Evolutionary conservation across 1,139 yeast species (phyloP).

Genomic region (Yamadazyma pseudoaaseri): DNA sequence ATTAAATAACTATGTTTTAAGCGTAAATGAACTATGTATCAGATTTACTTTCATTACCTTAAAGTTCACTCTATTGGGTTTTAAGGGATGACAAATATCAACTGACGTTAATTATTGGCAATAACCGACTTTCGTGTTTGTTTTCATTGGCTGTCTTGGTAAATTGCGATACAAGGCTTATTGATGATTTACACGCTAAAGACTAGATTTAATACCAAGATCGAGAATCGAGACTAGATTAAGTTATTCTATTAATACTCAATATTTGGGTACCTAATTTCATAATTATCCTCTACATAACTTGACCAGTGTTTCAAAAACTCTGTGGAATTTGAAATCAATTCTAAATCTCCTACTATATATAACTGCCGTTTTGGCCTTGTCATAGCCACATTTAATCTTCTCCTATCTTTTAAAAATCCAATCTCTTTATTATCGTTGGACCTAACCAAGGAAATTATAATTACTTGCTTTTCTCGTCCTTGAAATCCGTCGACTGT

Average conservation of each 20-base stretch:
- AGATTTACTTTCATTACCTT: too few relatives aligned
- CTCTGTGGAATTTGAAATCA: constrained; percentile 36
- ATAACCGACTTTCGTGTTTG: too few relatives aligned
- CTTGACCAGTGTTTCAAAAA: constrained; percentile 67
- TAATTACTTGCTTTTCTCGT: constrained; percentile 83
- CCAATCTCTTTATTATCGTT: constrained; percentile 65
- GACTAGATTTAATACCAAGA: too few relatives aligned
- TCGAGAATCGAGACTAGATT: too few relatives aligned
- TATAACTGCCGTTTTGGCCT: constrained; percentile 85
- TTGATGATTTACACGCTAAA: too few relatives aligned
- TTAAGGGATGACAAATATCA: too few relatives aligned
- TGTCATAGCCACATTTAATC: constrained; percentile 89
- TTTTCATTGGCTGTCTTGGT: too few relatives aligned
- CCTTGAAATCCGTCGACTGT: constrained; percentile 54
- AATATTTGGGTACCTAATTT: constrained; percentile 63
- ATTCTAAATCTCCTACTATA: constrained; percentile 82
- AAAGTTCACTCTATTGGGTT: too few relatives aligned
- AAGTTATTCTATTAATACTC: constrained; percentile 26
- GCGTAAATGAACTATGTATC: too few relatives aligned
- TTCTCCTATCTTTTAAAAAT: constrained; percentile 65
- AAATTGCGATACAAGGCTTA: too few relatives aligned
- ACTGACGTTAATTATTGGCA: too few relatives aligned
- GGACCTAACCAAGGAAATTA: constrained; percentile 39
- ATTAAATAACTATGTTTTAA: too few relatives aligned
- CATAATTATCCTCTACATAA: constrained; percentile 62